These are phyloP conservation scores for Avena eriantha DNA, from an alignment of 176 grass and related monocot genomes.

Conservation along the genomic window DNA sequence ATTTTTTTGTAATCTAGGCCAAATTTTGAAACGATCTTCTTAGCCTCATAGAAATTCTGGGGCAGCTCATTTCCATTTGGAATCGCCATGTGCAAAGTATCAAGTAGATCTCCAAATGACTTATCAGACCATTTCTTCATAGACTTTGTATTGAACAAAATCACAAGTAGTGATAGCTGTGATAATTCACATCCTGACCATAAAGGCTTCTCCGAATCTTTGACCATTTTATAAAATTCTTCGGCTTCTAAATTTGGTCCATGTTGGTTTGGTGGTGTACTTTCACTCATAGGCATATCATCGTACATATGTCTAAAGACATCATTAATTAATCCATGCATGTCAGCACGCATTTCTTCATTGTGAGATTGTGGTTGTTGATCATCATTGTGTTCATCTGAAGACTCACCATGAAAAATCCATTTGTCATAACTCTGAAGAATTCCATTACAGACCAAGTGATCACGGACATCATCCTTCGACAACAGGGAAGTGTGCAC, in stretches of 20 bases:
- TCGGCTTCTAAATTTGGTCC: slow-evolving; percentile 25
- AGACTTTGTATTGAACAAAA: slow-evolving; percentile 39
- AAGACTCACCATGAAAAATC: slow-evolving; percentile 25
- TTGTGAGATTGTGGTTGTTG: background rate
- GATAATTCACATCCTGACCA: background rate
- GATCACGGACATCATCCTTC: background rate
- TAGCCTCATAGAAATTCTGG: slow-evolving; percentile 19
- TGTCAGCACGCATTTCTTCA: slow-evolving; percentile 20
- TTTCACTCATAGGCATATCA: background rate
- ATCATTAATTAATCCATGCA: background rate
- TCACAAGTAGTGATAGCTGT: background rate
- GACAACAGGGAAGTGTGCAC: background rate
- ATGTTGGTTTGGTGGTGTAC: background rate
- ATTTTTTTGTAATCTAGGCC: slow-evolving; percentile 4
- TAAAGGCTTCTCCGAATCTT: slow-evolving; percentile 11
- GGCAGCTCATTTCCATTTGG: background rate
- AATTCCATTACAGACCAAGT: slow-evolving; percentile 12
- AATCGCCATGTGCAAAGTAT: background rate
- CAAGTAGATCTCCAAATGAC: slow-evolving; percentile 19
- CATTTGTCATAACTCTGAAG: background rate
- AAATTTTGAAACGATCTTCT: slow-evolving; percentile 35
- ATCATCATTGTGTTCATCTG: background rate
- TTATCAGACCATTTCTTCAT: slow-evolving; percentile 22
- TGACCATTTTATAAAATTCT: slow-evolving; percentile 15
- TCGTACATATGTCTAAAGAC: background rate